Conservation (phyloP, 805 yeast species). For the Wilhelminamyces savonicus region DNA sequence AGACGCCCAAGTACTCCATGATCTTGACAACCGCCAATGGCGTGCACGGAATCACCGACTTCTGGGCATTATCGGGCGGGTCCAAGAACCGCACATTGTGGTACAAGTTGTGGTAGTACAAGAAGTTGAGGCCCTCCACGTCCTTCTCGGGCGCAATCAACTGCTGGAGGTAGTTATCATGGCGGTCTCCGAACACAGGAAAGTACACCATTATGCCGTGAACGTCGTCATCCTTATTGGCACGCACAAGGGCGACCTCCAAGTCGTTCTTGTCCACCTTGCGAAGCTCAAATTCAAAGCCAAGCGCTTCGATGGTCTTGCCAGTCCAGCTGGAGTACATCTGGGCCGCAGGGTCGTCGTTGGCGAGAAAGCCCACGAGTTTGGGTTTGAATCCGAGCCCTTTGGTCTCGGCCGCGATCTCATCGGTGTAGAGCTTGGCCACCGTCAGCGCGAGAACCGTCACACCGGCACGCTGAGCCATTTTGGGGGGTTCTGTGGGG, state of each 20-base stretch:
- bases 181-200: slow-evolving; percentile 93
- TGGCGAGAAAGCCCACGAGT: slow-evolving; percentile 88
- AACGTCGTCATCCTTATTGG: slow-evolving; percentile 69
- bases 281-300: slow-evolving; percentile 76
- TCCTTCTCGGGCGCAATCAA: slow-evolving; percentile 88
- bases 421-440: slow-evolving; percentile 75
- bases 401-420: slow-evolving; percentile 55
- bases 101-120: slow-evolving; percentile 89
- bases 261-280: slow-evolving; percentile 73
- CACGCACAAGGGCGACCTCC: slow-evolving; percentile 76
- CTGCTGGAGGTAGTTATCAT: slow-evolving; percentile 94
- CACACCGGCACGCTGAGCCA: slow-evolving; percentile 54
- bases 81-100: slow-evolving; percentile 88
- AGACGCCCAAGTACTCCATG: slow-evolving; percentile 81
- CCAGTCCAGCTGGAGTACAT: slow-evolving; percentile 97
- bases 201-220: slow-evolving; percentile 96
- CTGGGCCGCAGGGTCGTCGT: slow-evolving; percentile 89
- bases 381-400: slow-evolving; percentile 55
- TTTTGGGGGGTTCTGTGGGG: too few relatives aligned
- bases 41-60: slow-evolving; percentile 92
- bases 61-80: slow-evolving; percentile 52
- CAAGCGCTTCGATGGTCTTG: slow-evolving; percentile 79
- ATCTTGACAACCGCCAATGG: slow-evolving; percentile 93
- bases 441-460: slow-evolving; percentile 83
- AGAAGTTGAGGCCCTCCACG: slow-evolving; percentile 90